Conservation (phyloP, 495 filamentous ascomycete species). For the Lophiotrema nucula region DNA sequence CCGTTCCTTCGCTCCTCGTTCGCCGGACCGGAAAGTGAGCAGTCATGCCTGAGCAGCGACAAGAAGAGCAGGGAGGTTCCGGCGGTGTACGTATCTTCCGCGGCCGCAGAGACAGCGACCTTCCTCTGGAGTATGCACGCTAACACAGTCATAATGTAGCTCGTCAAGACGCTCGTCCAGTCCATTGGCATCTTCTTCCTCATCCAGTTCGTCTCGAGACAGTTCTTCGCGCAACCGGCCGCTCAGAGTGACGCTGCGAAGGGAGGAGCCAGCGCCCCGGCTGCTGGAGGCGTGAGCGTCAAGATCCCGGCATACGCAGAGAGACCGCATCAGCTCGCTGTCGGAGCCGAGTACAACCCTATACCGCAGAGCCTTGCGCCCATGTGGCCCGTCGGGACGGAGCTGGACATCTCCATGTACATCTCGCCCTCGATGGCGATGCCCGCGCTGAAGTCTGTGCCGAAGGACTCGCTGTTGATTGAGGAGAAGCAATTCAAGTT, state of each 20-base stretch:
- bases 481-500: slow-evolving; percentile 79
- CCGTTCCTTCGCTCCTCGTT: too few relatives aligned
- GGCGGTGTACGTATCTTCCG: slow-evolving; percentile 15
- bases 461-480: slow-evolving; percentile 61
- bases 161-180: slow-evolving; percentile 57
- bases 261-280: slow-evolving; percentile 5
- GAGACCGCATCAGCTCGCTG: slow-evolving; percentile 58
- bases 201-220: slow-evolving; percentile 61
- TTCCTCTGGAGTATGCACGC: not conserved
- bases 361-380: slow-evolving; percentile 77
- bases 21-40: too few relatives aligned
- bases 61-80: slow-evolving; percentile 25
- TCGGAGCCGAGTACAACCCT: slow-evolving; percentile 64
- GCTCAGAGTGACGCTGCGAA: slow-evolving; percentile 31
- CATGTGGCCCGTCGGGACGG: slow-evolving; percentile 78
- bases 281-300: slow-evolving; percentile 42
- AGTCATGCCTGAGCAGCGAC: slow-evolving; percentile 27
- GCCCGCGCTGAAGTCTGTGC: slow-evolving; percentile 60
- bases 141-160: slow-evolving; percentile 40
- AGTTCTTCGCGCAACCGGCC: slow-evolving; percentile 51
- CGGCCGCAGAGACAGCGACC: not conserved
- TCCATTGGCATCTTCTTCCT: slow-evolving; percentile 69
- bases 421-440: slow-evolving; percentile 71
- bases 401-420: slow-evolving; percentile 81
- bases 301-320: slow-evolving; percentile 64